A percentile compares a stretch with the other conserved stretches of the same genome.
Conservation (phyloP, 2,329 filamentous ascomycete species). For the Penicillium sp. region DNA sequence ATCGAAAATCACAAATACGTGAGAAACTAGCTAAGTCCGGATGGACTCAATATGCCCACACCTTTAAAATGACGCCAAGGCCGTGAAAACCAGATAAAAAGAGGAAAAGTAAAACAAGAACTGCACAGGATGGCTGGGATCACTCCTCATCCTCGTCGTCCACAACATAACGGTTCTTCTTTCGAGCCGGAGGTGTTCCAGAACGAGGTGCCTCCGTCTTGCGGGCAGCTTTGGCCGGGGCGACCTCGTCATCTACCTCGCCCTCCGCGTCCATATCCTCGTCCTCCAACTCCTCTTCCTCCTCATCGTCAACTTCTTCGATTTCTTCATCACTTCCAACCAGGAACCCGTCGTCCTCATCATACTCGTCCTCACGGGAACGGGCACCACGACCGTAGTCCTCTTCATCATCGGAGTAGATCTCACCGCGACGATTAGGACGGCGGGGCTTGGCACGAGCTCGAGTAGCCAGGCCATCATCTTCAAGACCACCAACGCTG, state of each 20-base stretch:
- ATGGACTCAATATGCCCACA: not conserved
- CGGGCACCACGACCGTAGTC: conserved; percentile 47
- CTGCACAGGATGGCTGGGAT: conserved; percentile 2
- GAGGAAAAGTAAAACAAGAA: not conserved
- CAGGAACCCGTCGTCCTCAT: conserved; percentile 79
- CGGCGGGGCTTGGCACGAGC: conserved; percentile 41
- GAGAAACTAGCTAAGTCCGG: not conserved
- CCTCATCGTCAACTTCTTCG: conserved; percentile 47
- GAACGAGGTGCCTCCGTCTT: conserved; percentile 24
- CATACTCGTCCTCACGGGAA: conserved; percentile 75
- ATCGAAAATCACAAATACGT: conserved; percentile 3
- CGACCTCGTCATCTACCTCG: conserved; percentile 39
- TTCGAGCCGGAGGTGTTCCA: conserved; percentile 41
- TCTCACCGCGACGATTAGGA: conserved; percentile 48
- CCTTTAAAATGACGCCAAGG: not conserved
- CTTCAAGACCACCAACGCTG: conserved; percentile 59
- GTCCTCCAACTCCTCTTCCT: conserved; percentile 46
- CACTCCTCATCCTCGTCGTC: conserved; percentile 50
- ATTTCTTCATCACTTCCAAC: conserved; percentile 51
- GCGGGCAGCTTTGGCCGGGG: conserved; percentile 28
- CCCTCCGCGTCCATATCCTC: conserved; percentile 50
- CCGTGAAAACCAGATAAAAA: not conserved
- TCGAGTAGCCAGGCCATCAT: conserved; percentile 49
- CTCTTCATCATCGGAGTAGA: conserved; percentile 52
- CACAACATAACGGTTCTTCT: conserved; percentile 50